Base-by-base conservation (phyloP, 2,329 filamentous ascomycete species). In the Colletotrichum melonis region DNA sequence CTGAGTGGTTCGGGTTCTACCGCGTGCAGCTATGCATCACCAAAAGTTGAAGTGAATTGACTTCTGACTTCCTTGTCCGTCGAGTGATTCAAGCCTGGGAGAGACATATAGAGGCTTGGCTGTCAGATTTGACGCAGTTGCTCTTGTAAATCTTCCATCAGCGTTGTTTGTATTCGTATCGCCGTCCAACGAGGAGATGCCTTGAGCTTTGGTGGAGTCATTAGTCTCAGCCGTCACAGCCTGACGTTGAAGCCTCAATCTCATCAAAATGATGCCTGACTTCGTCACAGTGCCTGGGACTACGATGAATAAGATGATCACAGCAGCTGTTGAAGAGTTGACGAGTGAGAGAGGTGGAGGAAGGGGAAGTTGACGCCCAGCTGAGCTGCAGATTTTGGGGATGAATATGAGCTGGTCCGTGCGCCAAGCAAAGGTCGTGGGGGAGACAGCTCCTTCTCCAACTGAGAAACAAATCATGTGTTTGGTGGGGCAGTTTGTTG, bases 401-500 rank as follows among this genome's bases (percentile, higher is more conserved):
- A 54, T 26, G 38, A 63, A 58, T n/a, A 11, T 4, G 46, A n/a
- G 3, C 0, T 64, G 71, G 62, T 26, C 71, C 62, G 71, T 73
- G 71, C 71, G 16, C 59, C 46, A 19, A 30, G 19, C 46, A 56
- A 56, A 55, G 32, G 49, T 28, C 35, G 24, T 35, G 19, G 30
- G 28, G 7, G 16, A 46, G 26, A 16, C 2, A n/a, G 26, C 60
- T 32, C 42, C 22, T 63, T 24, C 28, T 63, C 28, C 46, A 63
- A 38, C 35, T 38, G 35, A 1, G 14, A 42, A 52, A 52, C 52
- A 46, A 9, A 32, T 49, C 28, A 62, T 28, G 56, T 62, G 55
- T 52, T 73, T 73, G 67, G 67, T 71, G 71, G 71, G 71, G 71
- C 38, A 65, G 7, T 52, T 73, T 71, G 71, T 73, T 66, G 70